Evolutionary conservation across 164 flowering plant genomes (phyloP).

Genomic region (Dillenia suffruticosa): DNA sequence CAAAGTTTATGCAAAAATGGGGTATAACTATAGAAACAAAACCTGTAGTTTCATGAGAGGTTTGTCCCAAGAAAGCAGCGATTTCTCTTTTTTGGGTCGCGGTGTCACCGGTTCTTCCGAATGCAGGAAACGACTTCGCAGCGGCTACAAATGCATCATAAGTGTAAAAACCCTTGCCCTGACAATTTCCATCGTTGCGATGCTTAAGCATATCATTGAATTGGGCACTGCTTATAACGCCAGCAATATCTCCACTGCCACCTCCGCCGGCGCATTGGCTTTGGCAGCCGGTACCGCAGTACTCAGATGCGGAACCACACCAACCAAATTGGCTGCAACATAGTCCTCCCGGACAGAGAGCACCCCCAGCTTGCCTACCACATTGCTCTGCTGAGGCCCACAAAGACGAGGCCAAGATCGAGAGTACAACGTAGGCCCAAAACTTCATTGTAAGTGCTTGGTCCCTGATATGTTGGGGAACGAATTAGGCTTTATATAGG

Average conservation of each 20-base stretch:
- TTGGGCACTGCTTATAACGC: conserved; percentile 13
- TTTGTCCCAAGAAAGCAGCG: conserved; percentile 39
- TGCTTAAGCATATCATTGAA: conserved; percentile 31
- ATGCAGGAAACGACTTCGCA: conserved; percentile 21
- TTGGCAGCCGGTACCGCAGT: conserved; percentile 33
- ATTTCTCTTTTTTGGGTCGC: conserved; percentile 33
- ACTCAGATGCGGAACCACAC: conserved; percentile 20
- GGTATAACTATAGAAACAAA: not conserved
- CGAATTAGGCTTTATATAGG: too few species aligned
- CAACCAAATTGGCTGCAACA: conserved; percentile 32
- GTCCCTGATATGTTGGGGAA: too few species aligned
- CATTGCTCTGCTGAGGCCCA: conserved; percentile 18
- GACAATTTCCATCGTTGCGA: conserved; percentile 26
- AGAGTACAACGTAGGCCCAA: too few species aligned
- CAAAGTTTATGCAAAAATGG: too few species aligned
- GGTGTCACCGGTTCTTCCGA: conserved; percentile 30
- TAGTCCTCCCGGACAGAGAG: conserved; percentile 18
- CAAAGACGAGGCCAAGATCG: too few species aligned
- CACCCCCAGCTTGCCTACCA: conserved; percentile 30
- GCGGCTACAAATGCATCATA: conserved; percentile 45
- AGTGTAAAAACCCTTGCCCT: conserved; percentile 40
- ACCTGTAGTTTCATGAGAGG: conserved; percentile 1
- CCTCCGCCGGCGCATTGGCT: conserved; percentile 26
- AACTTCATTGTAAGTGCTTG: too few species aligned
- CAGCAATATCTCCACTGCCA: conserved; percentile 11